These are phyloP conservation scores for Epichloe sibirici DNA, from an alignment of 2,329 filamentous ascomycete species.

Conservation along the genomic window DNA sequence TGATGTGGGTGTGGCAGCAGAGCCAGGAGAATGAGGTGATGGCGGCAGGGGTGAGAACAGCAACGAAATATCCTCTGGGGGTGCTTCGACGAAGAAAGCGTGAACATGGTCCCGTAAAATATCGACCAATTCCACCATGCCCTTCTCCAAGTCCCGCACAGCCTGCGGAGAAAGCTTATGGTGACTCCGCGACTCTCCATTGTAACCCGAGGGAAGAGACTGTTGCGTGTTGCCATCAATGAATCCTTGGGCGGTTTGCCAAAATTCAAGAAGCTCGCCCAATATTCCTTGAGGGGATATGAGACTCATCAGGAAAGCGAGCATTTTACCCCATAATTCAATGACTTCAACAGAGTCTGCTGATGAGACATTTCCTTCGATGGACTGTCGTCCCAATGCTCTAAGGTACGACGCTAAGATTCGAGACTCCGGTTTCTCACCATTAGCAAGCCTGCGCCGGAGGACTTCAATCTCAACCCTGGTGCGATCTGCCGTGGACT, in stretches of 20 bases:
- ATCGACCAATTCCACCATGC: constrained; percentile 69
- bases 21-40: constrained; percentile 46
- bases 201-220: constrained; percentile 66
- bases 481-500: constrained; percentile 67
- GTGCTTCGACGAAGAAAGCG: constrained; percentile 75
- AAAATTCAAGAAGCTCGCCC: constrained; percentile 85
- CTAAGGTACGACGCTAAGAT: constrained; percentile 65
- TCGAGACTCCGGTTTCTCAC: constrained; percentile 57
- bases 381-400: constrained; percentile 54
- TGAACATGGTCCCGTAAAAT: constrained; percentile 69
- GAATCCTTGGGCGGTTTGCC: constrained; percentile 84
- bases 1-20: constrained; percentile 40
- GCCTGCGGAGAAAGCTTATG: constrained; percentile 66
- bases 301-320: constrained; percentile 59
- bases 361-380: constrained; percentile 47
- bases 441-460: constrained; percentile 64
- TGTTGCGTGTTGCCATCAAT: constrained; percentile 76
- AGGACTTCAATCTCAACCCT: constrained; percentile 88
- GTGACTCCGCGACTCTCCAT: constrained; percentile 68
- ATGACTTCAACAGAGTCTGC: constrained; percentile 73
- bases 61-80: constrained; percentile 79
- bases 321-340: constrained; percentile 86
- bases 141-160: constrained; percentile 60
- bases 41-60: constrained; percentile 70
- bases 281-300: constrained; percentile 71